These are phyloP conservation scores for Ustilago bromivora DNA, from an alignment of 1,284 basidiomycete species.

Conservation along the genomic window DNA sequence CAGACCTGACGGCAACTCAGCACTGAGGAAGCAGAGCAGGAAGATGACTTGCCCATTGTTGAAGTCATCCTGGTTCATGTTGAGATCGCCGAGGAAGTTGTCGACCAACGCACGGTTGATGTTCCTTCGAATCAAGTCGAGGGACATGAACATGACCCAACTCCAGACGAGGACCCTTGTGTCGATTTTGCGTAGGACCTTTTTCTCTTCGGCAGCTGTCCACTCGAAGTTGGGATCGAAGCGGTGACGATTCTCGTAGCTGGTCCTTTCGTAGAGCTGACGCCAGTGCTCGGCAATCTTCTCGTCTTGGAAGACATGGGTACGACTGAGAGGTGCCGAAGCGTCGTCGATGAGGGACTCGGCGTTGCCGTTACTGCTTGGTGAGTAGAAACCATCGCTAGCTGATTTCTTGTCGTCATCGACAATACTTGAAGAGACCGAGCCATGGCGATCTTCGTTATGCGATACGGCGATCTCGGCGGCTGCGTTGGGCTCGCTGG, in stretches of 20 bases:
- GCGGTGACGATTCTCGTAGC: constrained; percentile 45
- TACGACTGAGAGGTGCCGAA: constrained; percentile 23
- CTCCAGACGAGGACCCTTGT: constrained; percentile 23
- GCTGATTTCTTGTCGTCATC: constrained; percentile 25
- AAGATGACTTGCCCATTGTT: constrained; percentile 58
- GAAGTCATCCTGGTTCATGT: constrained; percentile 55
- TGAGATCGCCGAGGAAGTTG: constrained; percentile 53
- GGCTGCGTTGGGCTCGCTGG: constrained; percentile 20
- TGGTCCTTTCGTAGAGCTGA: constrained; percentile 33
- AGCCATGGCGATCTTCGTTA: constrained; percentile 18
- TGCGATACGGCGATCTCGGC: constrained; percentile 12
- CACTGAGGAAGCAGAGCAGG: constrained; percentile 46
- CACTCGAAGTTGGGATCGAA: constrained; percentile 44
- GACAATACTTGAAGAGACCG: constrained; percentile 13
- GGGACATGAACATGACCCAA: constrained; percentile 49
- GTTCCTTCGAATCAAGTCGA: constrained; percentile 53
- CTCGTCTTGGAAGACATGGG: constrained; percentile 45
- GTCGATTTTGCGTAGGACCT: constrained; percentile 27
- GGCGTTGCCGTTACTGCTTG: constrained; percentile 5
- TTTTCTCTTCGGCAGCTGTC: constrained; percentile 30
- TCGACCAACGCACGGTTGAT: constrained; percentile 51
- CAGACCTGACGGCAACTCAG: constrained; percentile 57
- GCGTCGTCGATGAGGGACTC: constrained; percentile 26
- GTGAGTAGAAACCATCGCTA: constrained; percentile 13
- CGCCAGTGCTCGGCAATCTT: constrained; percentile 42